Evolutionary conservation across 805 yeast genomes (phyloP), one percentile per base, ranked within the genome.

Genomic region (Ogataea methanolica): DNA sequence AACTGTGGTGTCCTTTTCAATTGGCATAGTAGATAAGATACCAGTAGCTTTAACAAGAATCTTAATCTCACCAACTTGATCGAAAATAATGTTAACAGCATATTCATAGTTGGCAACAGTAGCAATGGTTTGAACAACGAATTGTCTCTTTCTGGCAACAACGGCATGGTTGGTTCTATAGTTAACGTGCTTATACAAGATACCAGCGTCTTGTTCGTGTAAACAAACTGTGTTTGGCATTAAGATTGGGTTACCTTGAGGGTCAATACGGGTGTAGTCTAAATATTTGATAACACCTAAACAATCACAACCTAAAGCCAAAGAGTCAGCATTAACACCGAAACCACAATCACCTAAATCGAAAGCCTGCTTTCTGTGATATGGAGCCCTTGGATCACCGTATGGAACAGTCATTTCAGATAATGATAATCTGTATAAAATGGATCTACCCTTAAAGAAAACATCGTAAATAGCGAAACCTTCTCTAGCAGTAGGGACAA

Each of bases 381-480:
- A 83, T 51, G 94, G 94, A 41, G 82, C 80, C 68, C 92, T 76
- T 59, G 91, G 89, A 65, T 87, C 92, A 63, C 88, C 91, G 63
- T 87, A 86, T 31, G 94, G 94, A 52, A 87, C 95, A 36, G 92
- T 85, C 95, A 87, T 86, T 70, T 86, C 95, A 49, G 86, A 80
- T 55, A 85, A 70, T 1, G 90, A 76, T 41, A 85, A 66, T 70
- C 94, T 76, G 75, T 86, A 85, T 62, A 85, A 78, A 42, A 82
- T 68, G 42, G 85, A 83, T 68, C 94, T 80, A 44, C 91, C 92
- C 66, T 85, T 83, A 73, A 84, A 86, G 59, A 71, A 72, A 44
- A 81, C 82, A 56, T 86, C 88, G 63, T 86, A 86, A 35, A 86
- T 56, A 26, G 84, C 92, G 57, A 83, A 74, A 55, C 95, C 95